Evolutionary conservation across 2,329 filamentous ascomycete species (phyloP).

Genomic region (Talaromyces islandicus): DNA sequence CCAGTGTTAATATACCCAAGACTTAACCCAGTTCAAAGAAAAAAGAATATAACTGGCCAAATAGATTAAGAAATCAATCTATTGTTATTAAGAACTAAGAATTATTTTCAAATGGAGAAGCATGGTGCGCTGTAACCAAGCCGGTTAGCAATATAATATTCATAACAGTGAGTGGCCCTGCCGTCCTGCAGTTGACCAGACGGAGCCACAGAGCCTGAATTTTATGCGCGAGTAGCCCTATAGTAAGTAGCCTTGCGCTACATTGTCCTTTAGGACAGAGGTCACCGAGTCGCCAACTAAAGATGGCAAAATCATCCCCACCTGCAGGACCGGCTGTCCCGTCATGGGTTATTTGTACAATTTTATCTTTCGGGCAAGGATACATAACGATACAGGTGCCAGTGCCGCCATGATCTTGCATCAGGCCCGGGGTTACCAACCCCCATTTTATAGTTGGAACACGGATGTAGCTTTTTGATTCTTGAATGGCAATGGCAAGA

Average conservation of each 20-base stretch:
- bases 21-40: too few relatives aligned
- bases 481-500: conserved; percentile 35
- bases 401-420: conserved; percentile 13
- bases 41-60: too few relatives aligned
- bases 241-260: conserved; percentile 9
- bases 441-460: conserved; percentile 29
- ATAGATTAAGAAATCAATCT: too few relatives aligned
- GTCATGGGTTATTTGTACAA: conserved; percentile 20
- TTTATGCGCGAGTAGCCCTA: conserved; percentile 27
- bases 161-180: conserved; percentile 43
- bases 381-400: background rate
- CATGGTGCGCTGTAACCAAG: background rate
- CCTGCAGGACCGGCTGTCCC: background rate
- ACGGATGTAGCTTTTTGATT: conserved; percentile 35
- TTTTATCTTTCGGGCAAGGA: background rate
- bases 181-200: conserved; percentile 27
- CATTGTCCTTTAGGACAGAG: conserved; percentile 4
- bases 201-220: conserved; percentile 24
- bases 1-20: too few relatives aligned
- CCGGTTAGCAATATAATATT: conserved; percentile 42
- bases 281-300: background rate
- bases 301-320: background rate
- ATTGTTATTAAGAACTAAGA: background rate
- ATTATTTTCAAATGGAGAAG: background rate
- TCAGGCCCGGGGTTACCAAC: conserved; percentile 35